Evolutionary conservation across 2,329 filamentous ascomycete genomes (phyloP).

Genomic region (Coleophoma crateriformis): DNA sequence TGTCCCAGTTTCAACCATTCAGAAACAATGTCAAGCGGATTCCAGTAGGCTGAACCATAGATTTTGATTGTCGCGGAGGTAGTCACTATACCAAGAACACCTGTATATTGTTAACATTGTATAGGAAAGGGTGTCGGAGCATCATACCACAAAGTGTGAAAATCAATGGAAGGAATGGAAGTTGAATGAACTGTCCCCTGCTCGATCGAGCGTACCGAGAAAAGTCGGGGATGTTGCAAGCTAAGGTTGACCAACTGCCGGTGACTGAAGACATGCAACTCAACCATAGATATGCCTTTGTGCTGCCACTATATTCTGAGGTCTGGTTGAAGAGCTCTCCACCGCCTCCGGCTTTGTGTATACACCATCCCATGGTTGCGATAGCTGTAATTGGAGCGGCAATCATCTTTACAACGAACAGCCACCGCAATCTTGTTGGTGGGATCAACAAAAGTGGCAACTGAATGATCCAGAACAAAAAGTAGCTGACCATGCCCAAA

Average conservation of each 20-base stretch:
- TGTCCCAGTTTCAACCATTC: conserved; percentile 37
- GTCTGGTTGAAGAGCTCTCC: conserved; percentile 19
- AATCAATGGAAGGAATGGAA: conserved; percentile 21
- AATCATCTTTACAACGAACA: conserved; percentile 45
- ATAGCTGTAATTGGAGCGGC: conserved; percentile 53
- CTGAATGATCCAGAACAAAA: conserved; percentile 35
- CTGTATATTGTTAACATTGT: not conserved
- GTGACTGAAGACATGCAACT: conserved; percentile 24
- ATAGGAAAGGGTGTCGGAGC: not conserved
- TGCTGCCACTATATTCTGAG: conserved; percentile 17
- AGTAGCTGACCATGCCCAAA: conserved; percentile 48
- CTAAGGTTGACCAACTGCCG: conserved; percentile 25
- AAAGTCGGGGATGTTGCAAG: conserved; percentile 30
- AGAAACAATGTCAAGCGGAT: conserved; percentile 38
- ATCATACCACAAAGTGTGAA: conserved; percentile 21
- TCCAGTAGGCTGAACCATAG: conserved; percentile 45
- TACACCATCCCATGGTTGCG: conserved; percentile 57
- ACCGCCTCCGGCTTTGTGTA: conserved; percentile 46
- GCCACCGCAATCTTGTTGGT: conserved; percentile 37
- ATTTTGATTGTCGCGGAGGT: conserved; percentile 47
- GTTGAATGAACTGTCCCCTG: conserved; percentile 33
- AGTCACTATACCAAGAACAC: conserved; percentile 48
- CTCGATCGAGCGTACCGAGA: conserved; percentile 22
- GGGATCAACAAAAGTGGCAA: conserved; percentile 45
- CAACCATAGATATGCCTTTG: conserved; percentile 21